Base-by-base conservation (phyloP, 371 early-diverging fungal genomes). In the Zopfochytrium polystomum region DNA sequence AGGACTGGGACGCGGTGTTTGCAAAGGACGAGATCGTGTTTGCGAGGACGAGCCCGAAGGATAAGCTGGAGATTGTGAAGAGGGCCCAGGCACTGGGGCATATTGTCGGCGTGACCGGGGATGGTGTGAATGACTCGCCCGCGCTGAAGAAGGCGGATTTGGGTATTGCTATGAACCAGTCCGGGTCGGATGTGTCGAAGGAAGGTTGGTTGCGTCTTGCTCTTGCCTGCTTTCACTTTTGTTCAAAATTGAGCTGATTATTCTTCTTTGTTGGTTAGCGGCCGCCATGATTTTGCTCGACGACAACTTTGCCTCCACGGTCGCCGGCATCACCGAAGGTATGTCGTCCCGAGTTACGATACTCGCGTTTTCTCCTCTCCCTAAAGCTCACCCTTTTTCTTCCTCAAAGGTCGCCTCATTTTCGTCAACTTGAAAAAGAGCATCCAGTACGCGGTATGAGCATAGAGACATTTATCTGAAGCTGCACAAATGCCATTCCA, bases 61-160 rank as follows among this genome's bases (percentile, higher is more conserved):
- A 82, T 11, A 83, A 83, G 60, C 62, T 78, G 9, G 74, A 75
- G 35, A 73, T 85, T 58, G 80, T 85, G 27, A 54, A 68, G 33
- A 51, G 75, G 15, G 76, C 80, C 1, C 77, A 81, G 60, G 62
- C 67, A 25, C 25, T 75, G 23, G 83, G 83, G 3, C 80, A 82
- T 31, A 78, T 80, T 38, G 80, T 80, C 3, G 80, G 74, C 2
- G 79, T 85, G 31, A 83, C 83, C 20, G 84, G 84, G 1, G 85
- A 85, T 61, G 85, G 85, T n/a, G 76, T 82, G 15, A 85, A 85
- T 55, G 85, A 85, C 66, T 75, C 80, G 9, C 75, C 80, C 5
- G 85, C 85, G 3, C 52, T 85, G 33, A 78, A 75, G 60, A 72
- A 71, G 55, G 82, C 86, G 25, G 82, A 86, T 68, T 44, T 85